Conservation (phyloP, 257 asterid genomes). For the Ehretia macrophylla region DNA sequence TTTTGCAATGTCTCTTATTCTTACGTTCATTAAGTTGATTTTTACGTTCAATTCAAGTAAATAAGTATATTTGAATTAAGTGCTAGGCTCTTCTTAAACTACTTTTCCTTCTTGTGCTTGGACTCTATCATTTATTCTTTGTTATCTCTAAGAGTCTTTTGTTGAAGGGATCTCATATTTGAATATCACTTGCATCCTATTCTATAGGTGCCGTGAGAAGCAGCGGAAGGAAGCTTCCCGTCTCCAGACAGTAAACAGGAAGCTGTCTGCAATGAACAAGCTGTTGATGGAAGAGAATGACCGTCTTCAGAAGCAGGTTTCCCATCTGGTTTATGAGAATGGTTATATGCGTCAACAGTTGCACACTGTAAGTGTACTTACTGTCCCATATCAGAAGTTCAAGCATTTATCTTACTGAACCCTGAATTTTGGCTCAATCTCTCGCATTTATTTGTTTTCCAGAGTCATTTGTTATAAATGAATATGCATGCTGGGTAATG, state of each 20-base stretch:
- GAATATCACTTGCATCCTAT: too few species aligned
- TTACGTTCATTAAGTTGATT: too few species aligned
- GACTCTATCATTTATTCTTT: too few species aligned
- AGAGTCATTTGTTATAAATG: neutral
- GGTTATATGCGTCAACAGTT: constrained; percentile 80
- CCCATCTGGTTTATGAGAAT: constrained; percentile 80
- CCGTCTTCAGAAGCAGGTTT: constrained; percentile 89
- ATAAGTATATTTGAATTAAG: too few species aligned
- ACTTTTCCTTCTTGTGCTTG: too few species aligned
- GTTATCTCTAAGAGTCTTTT: too few species aligned
- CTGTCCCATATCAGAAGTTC: neutral
- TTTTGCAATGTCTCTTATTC: too few species aligned
- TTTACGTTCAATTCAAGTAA: too few species aligned
- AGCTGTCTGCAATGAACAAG: constrained; percentile 88
- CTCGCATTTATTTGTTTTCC: neutral
- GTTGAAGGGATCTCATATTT: too few species aligned
- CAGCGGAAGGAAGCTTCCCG: constrained; percentile 90
- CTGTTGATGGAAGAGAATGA: constrained; percentile 96
- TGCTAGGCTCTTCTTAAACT: too few species aligned
- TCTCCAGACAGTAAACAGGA: constrained; percentile 75
- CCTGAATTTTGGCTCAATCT: too few species aligned
- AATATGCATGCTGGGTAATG: neutral
- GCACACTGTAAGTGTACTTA: constrained; percentile 48
- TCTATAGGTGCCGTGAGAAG: constrained; percentile 80
- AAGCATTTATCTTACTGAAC: too few species aligned